These are phyloP conservation scores for Vigna radiata DNA, from an alignment of 306 rosid species.

Conservation along the genomic window DNA sequence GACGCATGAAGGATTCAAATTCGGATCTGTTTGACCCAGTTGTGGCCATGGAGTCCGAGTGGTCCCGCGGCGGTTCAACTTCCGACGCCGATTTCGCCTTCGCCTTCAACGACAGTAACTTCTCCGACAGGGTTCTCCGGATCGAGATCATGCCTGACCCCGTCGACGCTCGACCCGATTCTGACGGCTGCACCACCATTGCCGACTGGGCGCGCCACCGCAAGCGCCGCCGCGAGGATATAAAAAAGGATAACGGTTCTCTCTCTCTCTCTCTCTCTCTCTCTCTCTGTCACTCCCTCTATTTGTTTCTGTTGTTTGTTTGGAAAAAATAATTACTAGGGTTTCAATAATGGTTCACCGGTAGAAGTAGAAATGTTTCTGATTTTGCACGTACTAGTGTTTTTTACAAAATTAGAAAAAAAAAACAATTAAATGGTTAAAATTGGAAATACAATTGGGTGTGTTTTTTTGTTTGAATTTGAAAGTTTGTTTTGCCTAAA, in stretches of 20 bases:
- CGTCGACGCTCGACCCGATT: conserved; percentile 57
- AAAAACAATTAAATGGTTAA: not conserved
- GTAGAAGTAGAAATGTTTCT: not conserved
- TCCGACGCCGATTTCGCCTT: conserved; percentile 89
- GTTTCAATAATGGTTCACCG: conserved; percentile 4
- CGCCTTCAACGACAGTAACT: conserved; percentile 95
- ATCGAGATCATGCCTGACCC: conserved; percentile 84
- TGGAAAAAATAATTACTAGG: not conserved
- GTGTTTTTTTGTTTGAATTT: not conserved
- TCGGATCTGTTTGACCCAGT: conserved; percentile 89
- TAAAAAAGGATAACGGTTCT: conserved; percentile 75
- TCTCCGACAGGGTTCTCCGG: conserved; percentile 88
- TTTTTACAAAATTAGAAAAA: not conserved
- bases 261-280: not conserved
- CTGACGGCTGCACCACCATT: conserved; percentile 66
- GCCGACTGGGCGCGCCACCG: conserved; percentile 96
- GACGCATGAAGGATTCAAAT: conserved; percentile 49
- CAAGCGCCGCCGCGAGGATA: conserved; percentile 87
- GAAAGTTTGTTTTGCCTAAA: not conserved
- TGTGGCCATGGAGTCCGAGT: conserved; percentile 70
- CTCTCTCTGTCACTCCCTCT: not conserved
- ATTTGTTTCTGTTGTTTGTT: not conserved
- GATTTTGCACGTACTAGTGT: not conserved
- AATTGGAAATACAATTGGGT: not conserved
- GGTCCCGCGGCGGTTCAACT: conserved; percentile 53